phyloP scores from a whole-genome alignment of 192 early-diverging fungal species.

The Coemansia sp. region DNA sequence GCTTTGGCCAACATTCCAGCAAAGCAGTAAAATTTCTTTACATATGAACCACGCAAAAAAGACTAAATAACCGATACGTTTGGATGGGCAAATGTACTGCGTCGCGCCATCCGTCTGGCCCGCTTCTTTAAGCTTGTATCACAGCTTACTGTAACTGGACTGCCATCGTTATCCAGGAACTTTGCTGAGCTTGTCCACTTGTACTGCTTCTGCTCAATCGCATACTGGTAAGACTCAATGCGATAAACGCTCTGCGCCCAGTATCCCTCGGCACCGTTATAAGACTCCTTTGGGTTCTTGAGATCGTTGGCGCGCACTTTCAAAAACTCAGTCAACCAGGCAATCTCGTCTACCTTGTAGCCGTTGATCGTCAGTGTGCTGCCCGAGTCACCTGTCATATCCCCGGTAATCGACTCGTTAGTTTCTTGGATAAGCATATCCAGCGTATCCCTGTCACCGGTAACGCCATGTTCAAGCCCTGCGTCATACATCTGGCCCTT shows the following conservation, averaged over 20 bases:
- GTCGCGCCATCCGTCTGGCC: too few relatives aligned
- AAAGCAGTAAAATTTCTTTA: too few relatives aligned
- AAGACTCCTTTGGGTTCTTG: slow-evolving; percentile 32
- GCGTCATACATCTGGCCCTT: slow-evolving; percentile 55
- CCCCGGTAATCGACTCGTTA: slow-evolving; percentile 16
- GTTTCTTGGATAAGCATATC: slow-evolving; percentile 23
- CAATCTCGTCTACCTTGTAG: slow-evolving; percentile 37
- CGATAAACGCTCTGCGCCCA: slow-evolving; percentile 51
- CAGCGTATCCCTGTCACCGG: slow-evolving; percentile 39
- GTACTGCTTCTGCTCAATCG: slow-evolving; percentile 18
- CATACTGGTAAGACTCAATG: slow-evolving; percentile 49
- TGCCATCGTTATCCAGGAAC: slow-evolving; percentile 51
- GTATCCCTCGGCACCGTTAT: slow-evolving; percentile 25
- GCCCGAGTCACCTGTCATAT: slow-evolving; percentile 16
- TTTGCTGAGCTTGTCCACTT: slow-evolving; percentile 31
- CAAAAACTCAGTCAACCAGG: slow-evolving; percentile 49
- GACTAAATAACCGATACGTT: too few relatives aligned
- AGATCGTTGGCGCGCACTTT: slow-evolving; percentile 36
- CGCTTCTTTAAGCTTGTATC: slow-evolving; percentile 3
- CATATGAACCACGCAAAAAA: too few relatives aligned
- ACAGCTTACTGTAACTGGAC: slow-evolving; percentile 24
- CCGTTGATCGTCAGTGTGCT: slow-evolving; percentile 40
- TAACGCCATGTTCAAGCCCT: slow-evolving; percentile 42
- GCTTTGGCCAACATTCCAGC: too few relatives aligned
- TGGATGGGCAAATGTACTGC: too few relatives aligned